phyloP scores from a whole-genome alignment of 1,284 basidiomycete genomes.

The Volvariella surrecta region DNA sequence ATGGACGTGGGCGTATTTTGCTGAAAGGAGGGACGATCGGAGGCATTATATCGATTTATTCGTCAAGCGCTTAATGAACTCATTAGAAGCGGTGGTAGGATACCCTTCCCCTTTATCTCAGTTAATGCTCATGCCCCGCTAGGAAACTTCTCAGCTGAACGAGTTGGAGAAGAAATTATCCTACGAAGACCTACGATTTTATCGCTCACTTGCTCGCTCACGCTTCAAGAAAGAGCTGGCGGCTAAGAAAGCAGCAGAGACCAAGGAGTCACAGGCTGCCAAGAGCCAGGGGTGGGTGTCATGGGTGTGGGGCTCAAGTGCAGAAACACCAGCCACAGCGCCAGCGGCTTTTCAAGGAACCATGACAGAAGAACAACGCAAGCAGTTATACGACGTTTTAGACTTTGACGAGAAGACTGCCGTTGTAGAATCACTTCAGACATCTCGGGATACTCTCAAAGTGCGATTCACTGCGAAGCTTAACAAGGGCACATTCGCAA shows the following conservation, averaged over 20 bases:
- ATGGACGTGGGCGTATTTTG: slow-evolving; percentile 94
- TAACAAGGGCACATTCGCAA: slow-evolving; percentile 80
- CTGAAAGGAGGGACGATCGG: slow-evolving; percentile 83
- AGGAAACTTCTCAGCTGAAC: slow-evolving; percentile 61
- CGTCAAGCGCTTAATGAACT: slow-evolving; percentile 63
- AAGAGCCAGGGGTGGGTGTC: slow-evolving; percentile 62
- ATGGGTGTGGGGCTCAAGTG: slow-evolving; percentile 79
- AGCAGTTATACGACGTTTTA: slow-evolving; percentile 88
- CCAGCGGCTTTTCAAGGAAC: slow-evolving; percentile 42
- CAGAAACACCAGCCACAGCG: slow-evolving; percentile 25
- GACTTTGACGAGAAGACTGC: slow-evolving; percentile 90
- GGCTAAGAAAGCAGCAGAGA: slow-evolving; percentile 59
- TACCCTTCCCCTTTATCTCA: slow-evolving; percentile 2
- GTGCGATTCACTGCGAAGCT: slow-evolving; percentile 73
- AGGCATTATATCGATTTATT: slow-evolving; percentile 81
- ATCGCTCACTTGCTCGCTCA: slow-evolving; percentile 91
- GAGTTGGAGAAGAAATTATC: slow-evolving; percentile 77
- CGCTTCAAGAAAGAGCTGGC: slow-evolving; percentile 82
- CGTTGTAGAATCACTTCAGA: slow-evolving; percentile 57
- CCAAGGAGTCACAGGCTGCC: slow-evolving; percentile 48
- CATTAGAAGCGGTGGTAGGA: slow-evolving; percentile 39
- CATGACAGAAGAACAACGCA: slow-evolving; percentile 90
- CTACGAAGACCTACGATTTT: slow-evolving; percentile 97
- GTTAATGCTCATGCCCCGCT: slow-evolving; percentile 1
- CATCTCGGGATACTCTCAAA: slow-evolving; percentile 80